A percentile compares a stretch with the other conserved stretches of the same genome.
These are phyloP conservation scores for Lepidopterella palustris DNA, from an alignment of 495 filamentous ascomycete genomes.

Conservation along the genomic window DNA sequence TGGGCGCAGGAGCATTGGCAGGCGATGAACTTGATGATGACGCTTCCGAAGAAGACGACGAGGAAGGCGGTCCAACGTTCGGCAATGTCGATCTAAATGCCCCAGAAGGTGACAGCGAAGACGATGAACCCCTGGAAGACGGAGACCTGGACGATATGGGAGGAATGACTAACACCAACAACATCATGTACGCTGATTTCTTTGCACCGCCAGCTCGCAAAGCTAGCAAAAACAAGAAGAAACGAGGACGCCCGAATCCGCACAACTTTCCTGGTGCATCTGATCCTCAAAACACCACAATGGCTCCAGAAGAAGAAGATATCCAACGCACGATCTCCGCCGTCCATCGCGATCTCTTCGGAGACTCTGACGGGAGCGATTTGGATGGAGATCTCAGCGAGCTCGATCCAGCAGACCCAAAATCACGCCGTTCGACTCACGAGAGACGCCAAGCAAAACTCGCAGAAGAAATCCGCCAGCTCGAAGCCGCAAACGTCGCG, in stretches of 20 bases:
- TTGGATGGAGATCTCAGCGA: slow-evolving; percentile 28
- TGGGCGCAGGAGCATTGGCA: background rate
- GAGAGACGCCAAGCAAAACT: slow-evolving; percentile 81
- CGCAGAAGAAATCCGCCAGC: slow-evolving; percentile 78
- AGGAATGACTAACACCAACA: slow-evolving; percentile 65
- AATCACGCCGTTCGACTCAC: slow-evolving; percentile 64
- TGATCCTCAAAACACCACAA: slow-evolving; percentile 27
- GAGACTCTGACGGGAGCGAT: slow-evolving; percentile 52
- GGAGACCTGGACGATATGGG: slow-evolving; percentile 47
- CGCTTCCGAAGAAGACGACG: slow-evolving; percentile 50
- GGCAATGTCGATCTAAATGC: slow-evolving; percentile 59
- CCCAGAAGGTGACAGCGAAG: slow-evolving; percentile 47
- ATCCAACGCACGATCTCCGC: slow-evolving; percentile 83
- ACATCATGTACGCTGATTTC: slow-evolving; percentile 82
- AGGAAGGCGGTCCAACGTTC: slow-evolving; percentile 72
- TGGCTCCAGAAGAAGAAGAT: slow-evolving; percentile 39
- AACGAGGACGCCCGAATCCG: slow-evolving; percentile 35
- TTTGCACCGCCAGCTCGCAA: slow-evolving; percentile 79
- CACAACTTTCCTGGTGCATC: slow-evolving; percentile 35
- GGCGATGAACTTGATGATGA: slow-evolving; percentile 35
- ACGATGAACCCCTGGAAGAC: slow-evolving; percentile 47
- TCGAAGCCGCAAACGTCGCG: slow-evolving; percentile 83
- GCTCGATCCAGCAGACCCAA: slow-evolving; percentile 41
- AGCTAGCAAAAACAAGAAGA: slow-evolving; percentile 45
- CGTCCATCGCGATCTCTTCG: slow-evolving; percentile 86